Evolutionary conservation across 305 asterid species (phyloP).

Genomic region (Euphrasia arctica): DNA sequence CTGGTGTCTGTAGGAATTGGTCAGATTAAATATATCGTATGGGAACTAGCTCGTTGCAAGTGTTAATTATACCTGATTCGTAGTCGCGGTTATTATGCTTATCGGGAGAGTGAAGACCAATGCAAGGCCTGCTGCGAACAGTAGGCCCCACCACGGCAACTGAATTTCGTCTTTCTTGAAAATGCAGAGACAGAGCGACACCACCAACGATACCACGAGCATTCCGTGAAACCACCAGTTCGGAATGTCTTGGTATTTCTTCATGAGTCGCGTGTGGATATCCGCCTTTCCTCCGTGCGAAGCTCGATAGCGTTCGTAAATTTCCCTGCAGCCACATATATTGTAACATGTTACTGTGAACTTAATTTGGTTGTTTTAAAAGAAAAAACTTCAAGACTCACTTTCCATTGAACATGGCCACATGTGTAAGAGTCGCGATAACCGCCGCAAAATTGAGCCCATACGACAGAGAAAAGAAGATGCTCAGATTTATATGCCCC

Average conservation of each 20-base stretch:
- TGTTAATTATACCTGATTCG: constrained; percentile 50
- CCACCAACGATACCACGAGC: constrained; percentile 39
- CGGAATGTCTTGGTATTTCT: constrained; percentile 61
- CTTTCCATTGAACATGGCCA: constrained; percentile 64
- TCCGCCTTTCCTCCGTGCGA: constrained; percentile 48
- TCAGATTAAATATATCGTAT: neutral
- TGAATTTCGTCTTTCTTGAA: constrained; percentile 66
- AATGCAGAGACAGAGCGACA: constrained; percentile 52
- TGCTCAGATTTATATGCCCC: constrained; percentile 49
- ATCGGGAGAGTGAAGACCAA: constrained; percentile 62
- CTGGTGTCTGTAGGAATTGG: constrained; percentile 52
- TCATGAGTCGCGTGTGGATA: constrained; percentile 71
- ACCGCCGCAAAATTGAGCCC: constrained; percentile 70
- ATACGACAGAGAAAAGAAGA: constrained; percentile 52
- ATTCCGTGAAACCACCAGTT: constrained; percentile 60
- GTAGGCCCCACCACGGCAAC: constrained; percentile 87
- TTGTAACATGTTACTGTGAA: neutral
- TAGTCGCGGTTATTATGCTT: constrained; percentile 74
- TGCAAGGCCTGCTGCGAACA: constrained; percentile 43
- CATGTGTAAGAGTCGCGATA: constrained; percentile 60
- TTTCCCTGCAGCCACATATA: constrained; percentile 40
- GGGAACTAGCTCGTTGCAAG: neutral
- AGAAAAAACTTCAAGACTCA: constrained; percentile 25
- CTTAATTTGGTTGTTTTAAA: neutral
- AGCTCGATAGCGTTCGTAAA: constrained; percentile 33